Percentiles rank a stretch among this genome's conserved stretches.
phyloP scores from a whole-genome alignment of 306 rosid genomes.

The Cucumis melo region DNA sequence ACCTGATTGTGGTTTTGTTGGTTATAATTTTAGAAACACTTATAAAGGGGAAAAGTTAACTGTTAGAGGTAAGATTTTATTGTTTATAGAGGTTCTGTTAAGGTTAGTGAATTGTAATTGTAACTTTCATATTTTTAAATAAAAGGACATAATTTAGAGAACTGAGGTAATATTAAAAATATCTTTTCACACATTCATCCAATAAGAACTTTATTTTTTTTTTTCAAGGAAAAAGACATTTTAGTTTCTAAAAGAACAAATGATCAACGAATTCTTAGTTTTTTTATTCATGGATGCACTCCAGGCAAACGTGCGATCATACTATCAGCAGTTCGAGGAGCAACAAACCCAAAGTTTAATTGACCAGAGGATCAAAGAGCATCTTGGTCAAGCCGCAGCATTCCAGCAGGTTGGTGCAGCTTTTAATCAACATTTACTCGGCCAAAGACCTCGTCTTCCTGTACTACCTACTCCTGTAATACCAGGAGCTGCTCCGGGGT shows the following conservation, averaged over 20 bases:
- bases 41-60: background rate
- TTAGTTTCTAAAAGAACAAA: no score
- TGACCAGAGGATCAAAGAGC: conserved; percentile 94
- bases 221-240: no score
- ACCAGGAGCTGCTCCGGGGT: conserved; percentile 40
- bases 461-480: conserved; percentile 57
- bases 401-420: conserved; percentile 88
- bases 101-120: background rate
- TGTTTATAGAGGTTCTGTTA: background rate
- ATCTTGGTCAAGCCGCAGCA: conserved; percentile 87
- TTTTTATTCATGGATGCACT: background rate
- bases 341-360: conserved; percentile 90
- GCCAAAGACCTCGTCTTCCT: conserved; percentile 64
- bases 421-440: conserved; percentile 59
- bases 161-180: background rate
- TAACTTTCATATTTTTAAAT: background rate
- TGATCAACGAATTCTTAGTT: background rate
- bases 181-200: background rate
- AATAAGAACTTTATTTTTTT: background rate
- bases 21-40: background rate
- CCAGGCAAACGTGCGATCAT: conserved; percentile 77
- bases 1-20: background rate
- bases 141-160: background rate
- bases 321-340: conserved; percentile 95
- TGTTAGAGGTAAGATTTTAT: background rate